Base-by-base conservation (phyloP, 441 rosid species). In the Croton setiger region DNA sequence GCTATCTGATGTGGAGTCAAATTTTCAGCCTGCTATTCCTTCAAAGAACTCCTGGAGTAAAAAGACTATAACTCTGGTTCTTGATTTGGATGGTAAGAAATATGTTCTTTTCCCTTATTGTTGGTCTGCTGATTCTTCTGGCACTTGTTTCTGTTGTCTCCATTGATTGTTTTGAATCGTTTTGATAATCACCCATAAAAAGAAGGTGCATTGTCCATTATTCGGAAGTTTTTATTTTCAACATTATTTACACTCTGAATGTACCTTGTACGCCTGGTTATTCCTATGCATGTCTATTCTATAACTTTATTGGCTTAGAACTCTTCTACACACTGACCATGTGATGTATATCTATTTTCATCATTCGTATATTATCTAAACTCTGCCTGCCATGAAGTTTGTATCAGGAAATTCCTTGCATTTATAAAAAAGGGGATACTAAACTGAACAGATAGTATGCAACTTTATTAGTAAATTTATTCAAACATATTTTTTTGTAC, bases 11-110 rank as follows among this genome's bases (percentile, higher is more conserved):
- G 88, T 84, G 70, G 91, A 84, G 52, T 77, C 96, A 48, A 86
- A 75, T 74, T 85, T 80, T 81, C 82, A 60, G 68, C 87, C 90
- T 35, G 64, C 60, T 53, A 35, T 68, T 61, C 65, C 41, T 13
- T 73, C 82, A 11, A 83, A 78, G 75, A 89, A 86, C 68, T 74
- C 82, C 72, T 52, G 71, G 69, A 77, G 78, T 73, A 78, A 81
- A 83, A 93, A 91, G 72, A 66, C 88, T 45, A 76, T 85, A 58
- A 93, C 97, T 49, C 83, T 93, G 63, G 97, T 86, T 63, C 98
- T 93, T 76, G 98, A 93, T 83, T 86, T 93, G 83, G 98, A 93
- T 79, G 98, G 98, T 93, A 91, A 82, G 86, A 23, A 69, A 27
- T 47, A 20, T 48, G 23, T 18, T 5, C 17, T 51, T 31, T 10